Percentiles rank a stretch among this genome's conserved stretches.
phyloP scores from a whole-genome alignment of 2,329 filamentous ascomycete genomes.

The Trichoderma sp. region DNA sequence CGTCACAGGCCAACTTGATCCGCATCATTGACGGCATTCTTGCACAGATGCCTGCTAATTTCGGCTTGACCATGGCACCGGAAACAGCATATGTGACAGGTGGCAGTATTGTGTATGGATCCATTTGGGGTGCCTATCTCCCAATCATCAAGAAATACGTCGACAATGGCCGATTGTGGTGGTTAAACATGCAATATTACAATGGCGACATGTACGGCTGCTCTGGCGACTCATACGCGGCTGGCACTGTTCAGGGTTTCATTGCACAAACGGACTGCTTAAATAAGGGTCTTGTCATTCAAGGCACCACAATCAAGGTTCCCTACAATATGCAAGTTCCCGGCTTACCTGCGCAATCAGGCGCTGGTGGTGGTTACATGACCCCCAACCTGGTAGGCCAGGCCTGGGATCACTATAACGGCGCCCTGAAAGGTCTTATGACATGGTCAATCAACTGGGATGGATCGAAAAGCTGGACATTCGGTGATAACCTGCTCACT shows the following conservation, averaged over 20 bases:
- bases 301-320: slow-evolving; percentile 32
- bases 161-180: slow-evolving; percentile 37
- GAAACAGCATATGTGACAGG: slow-evolving; percentile 38
- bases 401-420: slow-evolving; percentile 33
- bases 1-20: slow-evolving; percentile 35
- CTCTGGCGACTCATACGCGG: slow-evolving; percentile 32
- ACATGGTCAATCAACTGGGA: slow-evolving; percentile 40
- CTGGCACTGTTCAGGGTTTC: slow-evolving; percentile 34
- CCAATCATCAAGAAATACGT: slow-evolving; percentile 38
- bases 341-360: slow-evolving; percentile 35
- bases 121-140: slow-evolving; percentile 37
- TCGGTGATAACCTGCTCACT: slow-evolving; percentile 31
- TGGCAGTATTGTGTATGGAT: slow-evolving; percentile 31
- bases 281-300: slow-evolving; percentile 31
- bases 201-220: slow-evolving; percentile 39
- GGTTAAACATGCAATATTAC: slow-evolving; percentile 39
- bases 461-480: slow-evolving; percentile 34
- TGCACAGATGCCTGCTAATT: slow-evolving; percentile 52
- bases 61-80: slow-evolving; percentile 52
- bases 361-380: slow-evolving; percentile 36
- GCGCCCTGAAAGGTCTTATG: slow-evolving; percentile 35
- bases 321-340: slow-evolving; percentile 37
- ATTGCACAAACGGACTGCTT: slow-evolving; percentile 37
- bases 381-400: slow-evolving; percentile 28
- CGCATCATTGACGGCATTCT: slow-evolving; percentile 38